A percentile compares a stretch with the other conserved stretches of the same genome.
phyloP scores from a whole-genome alignment of 768 basidiomycete species.

The Butyriboletus loyo region DNA sequence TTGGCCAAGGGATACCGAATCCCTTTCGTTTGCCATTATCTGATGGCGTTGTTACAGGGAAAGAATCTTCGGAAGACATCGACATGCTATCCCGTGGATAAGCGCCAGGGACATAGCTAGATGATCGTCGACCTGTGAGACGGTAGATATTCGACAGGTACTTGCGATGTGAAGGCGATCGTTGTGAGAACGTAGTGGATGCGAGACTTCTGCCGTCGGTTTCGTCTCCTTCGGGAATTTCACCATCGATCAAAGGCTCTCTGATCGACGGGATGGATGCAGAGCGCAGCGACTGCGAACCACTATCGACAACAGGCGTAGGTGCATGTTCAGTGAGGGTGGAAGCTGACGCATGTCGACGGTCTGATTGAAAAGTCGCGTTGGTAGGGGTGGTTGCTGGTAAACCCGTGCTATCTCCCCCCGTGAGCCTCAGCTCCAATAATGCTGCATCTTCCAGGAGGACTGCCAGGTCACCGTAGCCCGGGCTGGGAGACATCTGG shows the following conservation, averaged over 20 bases:
- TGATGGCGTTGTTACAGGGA: conserved; percentile 57
- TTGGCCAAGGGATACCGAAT: conserved; percentile 45
- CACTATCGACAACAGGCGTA: conserved; percentile 16
- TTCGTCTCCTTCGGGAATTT: conserved; percentile 26
- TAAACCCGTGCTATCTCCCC: conserved; percentile 33
- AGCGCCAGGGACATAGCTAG: conserved; percentile 38
- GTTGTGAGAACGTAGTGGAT: conserved; percentile 46
- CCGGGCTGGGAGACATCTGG: conserved; percentile 45
- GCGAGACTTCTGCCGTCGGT: conserved; percentile 31
- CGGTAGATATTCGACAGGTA: conserved; percentile 51
- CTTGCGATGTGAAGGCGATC: conserved; percentile 43
- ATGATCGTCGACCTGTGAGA: conserved; percentile 39
- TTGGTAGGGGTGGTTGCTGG: conserved; percentile 24
- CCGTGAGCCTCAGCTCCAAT: conserved; percentile 51
- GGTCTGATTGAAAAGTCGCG: conserved; percentile 23
- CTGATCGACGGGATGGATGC: conserved; percentile 30
- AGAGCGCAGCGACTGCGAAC: conserved; percentile 25
- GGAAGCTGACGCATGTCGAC: conserved; percentile 19
- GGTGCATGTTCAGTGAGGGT: conserved; percentile 19
- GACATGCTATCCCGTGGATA: conserved; percentile 60
- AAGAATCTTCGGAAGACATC: conserved; percentile 67
- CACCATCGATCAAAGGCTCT: conserved; percentile 24
- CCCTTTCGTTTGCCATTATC: conserved; percentile 36
- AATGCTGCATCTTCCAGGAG: conserved; percentile 58
- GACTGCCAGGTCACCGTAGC: conserved; percentile 48